These are phyloP conservation scores for Bolboschoenus planiculmis DNA, from an alignment of 176 grass and related monocot genomes.

Conservation along the genomic window DNA sequence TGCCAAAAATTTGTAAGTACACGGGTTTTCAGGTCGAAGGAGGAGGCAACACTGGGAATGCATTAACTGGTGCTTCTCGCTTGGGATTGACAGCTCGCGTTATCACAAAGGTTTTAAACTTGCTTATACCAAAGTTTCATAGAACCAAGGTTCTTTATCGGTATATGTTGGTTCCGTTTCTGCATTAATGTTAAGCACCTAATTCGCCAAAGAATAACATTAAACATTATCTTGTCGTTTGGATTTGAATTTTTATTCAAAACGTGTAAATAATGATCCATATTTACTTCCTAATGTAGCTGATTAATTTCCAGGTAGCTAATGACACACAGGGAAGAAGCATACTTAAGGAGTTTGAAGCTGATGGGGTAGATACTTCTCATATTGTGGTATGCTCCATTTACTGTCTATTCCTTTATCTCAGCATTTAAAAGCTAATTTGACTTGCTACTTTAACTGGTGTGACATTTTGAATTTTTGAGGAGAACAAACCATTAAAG, in stretches of 20 bases:
- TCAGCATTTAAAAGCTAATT: not conserved
- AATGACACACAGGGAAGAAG: conserved; percentile 59
- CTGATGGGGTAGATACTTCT: conserved; percentile 69
- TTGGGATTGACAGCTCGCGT: conserved; percentile 56
- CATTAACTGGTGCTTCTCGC: conserved; percentile 62
- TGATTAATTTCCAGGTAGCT: conserved; percentile 33
- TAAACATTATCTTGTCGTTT: not conserved
- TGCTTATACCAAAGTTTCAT: not conserved
- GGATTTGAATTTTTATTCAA: not conserved
- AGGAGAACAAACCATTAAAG: not conserved
- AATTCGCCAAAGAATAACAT: not conserved
- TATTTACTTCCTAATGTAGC: not conserved
- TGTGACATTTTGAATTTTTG: not conserved
- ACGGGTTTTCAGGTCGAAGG: no score
- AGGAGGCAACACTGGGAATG: conserved; percentile 87
- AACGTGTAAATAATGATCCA: not conserved
- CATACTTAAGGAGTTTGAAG: conserved; percentile 60
- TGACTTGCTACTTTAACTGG: not conserved
- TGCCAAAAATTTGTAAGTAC: no score
- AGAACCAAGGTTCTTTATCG: not conserved
- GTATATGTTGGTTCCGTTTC: conserved; percentile 5
- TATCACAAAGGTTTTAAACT: conserved; percentile 59
- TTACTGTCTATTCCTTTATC: not conserved
- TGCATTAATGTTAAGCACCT: not conserved
- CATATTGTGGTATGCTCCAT: conserved; percentile 45